Conservation (phyloP, 202 grass and related monocot species). For the Carex sylvatica region DNA sequence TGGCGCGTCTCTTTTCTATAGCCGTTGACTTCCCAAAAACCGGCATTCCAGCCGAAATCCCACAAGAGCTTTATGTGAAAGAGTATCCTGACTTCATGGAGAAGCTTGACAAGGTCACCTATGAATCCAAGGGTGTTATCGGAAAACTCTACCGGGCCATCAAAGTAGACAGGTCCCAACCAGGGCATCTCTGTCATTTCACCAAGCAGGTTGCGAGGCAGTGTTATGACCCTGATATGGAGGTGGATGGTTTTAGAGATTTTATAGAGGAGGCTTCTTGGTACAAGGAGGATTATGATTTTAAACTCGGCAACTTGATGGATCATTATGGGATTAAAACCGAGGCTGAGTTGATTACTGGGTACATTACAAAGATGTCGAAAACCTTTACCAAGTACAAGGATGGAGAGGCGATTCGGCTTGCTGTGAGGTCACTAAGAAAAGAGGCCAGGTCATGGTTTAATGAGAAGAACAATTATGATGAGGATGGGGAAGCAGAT, state of each 20-base stretch:
- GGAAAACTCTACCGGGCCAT: slow-evolving; percentile 82
- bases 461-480: slow-evolving; percentile 28
- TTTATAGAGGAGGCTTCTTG: slow-evolving; percentile 46
- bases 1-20: slow-evolving; percentile 73
- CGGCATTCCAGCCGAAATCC: slow-evolving; percentile 65
- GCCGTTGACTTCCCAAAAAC: slow-evolving; percentile 96
- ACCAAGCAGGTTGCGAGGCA: slow-evolving; percentile 54
- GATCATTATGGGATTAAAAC: slow-evolving; percentile 88
- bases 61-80: slow-evolving; percentile 44
- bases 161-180: slow-evolving; percentile 42
- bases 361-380: slow-evolving; percentile 72
- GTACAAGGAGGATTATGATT: slow-evolving; percentile 87
- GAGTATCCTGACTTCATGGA: slow-evolving; percentile 99
- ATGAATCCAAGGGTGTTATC: slow-evolving; percentile 56
- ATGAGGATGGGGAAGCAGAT: slow-evolving; percentile 24
- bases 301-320: slow-evolving; percentile 82
- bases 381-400: slow-evolving; percentile 71
- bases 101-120: slow-evolving; percentile 57
- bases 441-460: slow-evolving; percentile 88
- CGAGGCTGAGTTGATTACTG: slow-evolving; percentile 79
- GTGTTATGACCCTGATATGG: slow-evolving; percentile 75
- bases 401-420: slow-evolving; percentile 69
- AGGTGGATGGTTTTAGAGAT: slow-evolving; percentile 59
- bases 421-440: slow-evolving; percentile 59
- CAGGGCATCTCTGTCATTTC: slow-evolving; percentile 44